Evolutionary conservation across 805 yeast genomes (phyloP), one percentile per base, ranked within the genome.

Genomic region (Wickerhamiella shivajii): DNA sequence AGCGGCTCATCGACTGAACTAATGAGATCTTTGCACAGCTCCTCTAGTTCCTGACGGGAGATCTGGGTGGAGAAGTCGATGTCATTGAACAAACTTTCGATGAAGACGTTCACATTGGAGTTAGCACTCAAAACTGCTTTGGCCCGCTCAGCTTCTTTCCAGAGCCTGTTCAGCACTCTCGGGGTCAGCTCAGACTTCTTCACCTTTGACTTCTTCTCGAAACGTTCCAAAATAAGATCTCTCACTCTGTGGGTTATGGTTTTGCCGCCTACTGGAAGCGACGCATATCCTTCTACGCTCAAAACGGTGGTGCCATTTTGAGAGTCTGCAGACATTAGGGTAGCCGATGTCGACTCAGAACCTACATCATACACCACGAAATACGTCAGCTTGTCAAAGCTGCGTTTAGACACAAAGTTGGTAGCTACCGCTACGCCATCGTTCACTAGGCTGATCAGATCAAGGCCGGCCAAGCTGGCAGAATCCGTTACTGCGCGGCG

Each of bases 361-460:
- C 98, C 98, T 69, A 79, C 69, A 53, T 90, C 98, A 51, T 76
- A 83, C 22, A 90, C 67, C 31, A 83, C 51, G 50, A 79, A 79
- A 47, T 71, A 66, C 44, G 70, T 71, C 36, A 63, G 66, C 3
- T 62, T 64, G 9, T 49, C 46, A 39, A 67, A 67, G 19, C 61
- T 61, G 31, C 71, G 64, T 28, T 67, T 64, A 20, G 78, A 63
- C 2, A 81, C 80, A 52, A 71, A 85, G 48, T 83, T 80, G 27
- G 80, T 56, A 1, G 93, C 94, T 11, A 81, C 83, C 2, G 97
- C 90, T n/a, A 81, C 58, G 11, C 95, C 96, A 52, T 87, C 96
- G 49, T 79, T 85, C 2, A 85, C 78, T 35, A 87, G 60, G 2
- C 75, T 71, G 38, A 74, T 66, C 10, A 74, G 69, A 28, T 67